Evolutionary conservation across 2,329 filamentous ascomycete genomes (phyloP), one percentile per base, ranked within the genome.

Genomic region (Cyphellophora europaea): DNA sequence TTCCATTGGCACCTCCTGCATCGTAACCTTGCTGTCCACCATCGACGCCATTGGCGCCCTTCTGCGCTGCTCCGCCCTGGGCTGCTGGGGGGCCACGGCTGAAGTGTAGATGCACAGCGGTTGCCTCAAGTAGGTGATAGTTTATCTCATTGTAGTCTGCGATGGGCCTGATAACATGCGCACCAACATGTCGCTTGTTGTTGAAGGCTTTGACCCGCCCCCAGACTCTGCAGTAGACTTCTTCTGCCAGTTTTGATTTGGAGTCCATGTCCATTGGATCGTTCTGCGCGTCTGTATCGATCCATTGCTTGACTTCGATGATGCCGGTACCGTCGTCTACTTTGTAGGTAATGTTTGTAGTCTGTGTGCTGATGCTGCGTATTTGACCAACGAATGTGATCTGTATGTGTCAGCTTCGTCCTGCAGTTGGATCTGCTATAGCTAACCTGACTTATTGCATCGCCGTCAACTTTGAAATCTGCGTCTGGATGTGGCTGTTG

Each of bases 261-360:
- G 56, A 56, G 30, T 65, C 62, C 12, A 58, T 59, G 27, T 68
- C 65, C 55, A 67, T 63, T 28, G 53, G 52, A 25, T 70, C 62
- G 27, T 48, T 47, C 2, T 59, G 57, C 41, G 61, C 53, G 52
- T 77, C 74, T 47, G 71, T 62, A 60, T 89, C 81, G 38, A 83
- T 70, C 82, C 83, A 93, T 58, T 82, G 79, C 66, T 91, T 93
- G 48, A 86, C 88, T 61, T 98, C 93, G 50, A 95, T 80, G 42
- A 79, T 71, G 41, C 86, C 88, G 1, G 93, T 98, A 56, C 91
- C 91, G 61, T 98, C 91, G 62, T 98, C 91, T 51, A 98, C 68
- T 53, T 80, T 83, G 71, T 93, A 93, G 30, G 85, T 94, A 48
- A 87, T 78, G 64, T 94, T 93, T 48, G 89, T 95, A 27, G 81